A percentile compares a stretch with the other conserved stretches of the same genome.
Conservation (phyloP, 345 rosid genomes). For the Camelina hispida region DNA sequence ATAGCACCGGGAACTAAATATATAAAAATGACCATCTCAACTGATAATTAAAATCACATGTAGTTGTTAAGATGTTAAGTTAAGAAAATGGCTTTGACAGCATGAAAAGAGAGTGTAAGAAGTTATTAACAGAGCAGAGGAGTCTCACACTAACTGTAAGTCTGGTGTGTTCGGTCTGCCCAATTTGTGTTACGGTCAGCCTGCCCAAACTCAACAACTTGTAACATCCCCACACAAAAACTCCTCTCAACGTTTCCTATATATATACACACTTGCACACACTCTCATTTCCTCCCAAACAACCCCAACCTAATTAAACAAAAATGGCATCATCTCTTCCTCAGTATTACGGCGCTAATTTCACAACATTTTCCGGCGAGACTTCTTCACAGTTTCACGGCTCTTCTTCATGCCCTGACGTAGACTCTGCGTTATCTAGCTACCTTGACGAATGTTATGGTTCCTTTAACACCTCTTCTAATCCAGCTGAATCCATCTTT, state of each 20-base stretch:
- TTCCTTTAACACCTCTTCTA: slow-evolving; percentile 30
- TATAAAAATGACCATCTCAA: not conserved
- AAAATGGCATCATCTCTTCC: slow-evolving; percentile 62
- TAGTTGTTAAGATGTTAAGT: slow-evolving; percentile 23
- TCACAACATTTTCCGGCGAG: slow-evolving; percentile 49
- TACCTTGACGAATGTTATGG: slow-evolving; percentile 31
- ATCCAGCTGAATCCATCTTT: slow-evolving; percentile 35
- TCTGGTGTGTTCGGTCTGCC: slow-evolving; percentile 34
- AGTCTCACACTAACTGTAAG: slow-evolving; percentile 34
- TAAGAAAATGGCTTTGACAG: slow-evolving; percentile 32
- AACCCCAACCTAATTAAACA: not conserved
- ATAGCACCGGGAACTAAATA: not conserved
- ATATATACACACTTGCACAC: slow-evolving; percentile 33
- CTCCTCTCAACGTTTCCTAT: slow-evolving; percentile 23
- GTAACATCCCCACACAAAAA: slow-evolving; percentile 34
- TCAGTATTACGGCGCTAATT: slow-evolving; percentile 49
- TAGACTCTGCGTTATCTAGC: slow-evolving; percentile 30
- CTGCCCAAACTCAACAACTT: slow-evolving; percentile 44
- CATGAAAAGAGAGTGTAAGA: slow-evolving; percentile 32
- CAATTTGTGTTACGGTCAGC: slow-evolving; percentile 35
- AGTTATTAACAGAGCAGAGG: slow-evolving; percentile 38
- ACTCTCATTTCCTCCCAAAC: slow-evolving; percentile 42
- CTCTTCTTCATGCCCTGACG: slow-evolving; percentile 38
- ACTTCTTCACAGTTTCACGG: slow-evolving; percentile 44
- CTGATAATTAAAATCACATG: not conserved